Conservation (phyloP, 345 rosid species). For the Eutrema heterophyllum region DNA sequence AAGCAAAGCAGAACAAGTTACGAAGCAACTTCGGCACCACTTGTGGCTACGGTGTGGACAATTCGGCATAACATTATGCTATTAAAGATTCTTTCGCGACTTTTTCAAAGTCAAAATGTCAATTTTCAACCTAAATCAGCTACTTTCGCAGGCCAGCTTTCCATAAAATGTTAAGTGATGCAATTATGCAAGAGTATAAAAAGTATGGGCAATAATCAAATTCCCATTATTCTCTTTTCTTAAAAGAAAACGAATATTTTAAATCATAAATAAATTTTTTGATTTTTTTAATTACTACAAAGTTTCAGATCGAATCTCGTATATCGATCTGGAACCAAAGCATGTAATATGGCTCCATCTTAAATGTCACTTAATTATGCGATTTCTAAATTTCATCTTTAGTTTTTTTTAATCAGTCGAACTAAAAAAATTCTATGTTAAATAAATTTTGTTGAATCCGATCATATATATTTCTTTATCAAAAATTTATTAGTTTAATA, state of each 20-base stretch:
- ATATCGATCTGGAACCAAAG: too few species aligned
- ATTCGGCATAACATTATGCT: neutral
- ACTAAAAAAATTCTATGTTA: too few species aligned
- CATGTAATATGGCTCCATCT: too few species aligned
- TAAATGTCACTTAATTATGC: too few species aligned
- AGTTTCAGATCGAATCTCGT: too few species aligned
- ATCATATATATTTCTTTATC: neutral
- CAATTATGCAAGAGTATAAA: neutral
- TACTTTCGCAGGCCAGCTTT: neutral
- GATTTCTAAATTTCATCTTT: too few species aligned
- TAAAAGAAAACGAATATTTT: neutral
- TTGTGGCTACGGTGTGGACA: conserved; percentile 7
- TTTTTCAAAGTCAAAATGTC: conserved; percentile 10
- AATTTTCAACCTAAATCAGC: too few species aligned
- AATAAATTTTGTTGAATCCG: neutral
- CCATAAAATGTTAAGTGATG: neutral
- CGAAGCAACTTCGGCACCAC: neutral
- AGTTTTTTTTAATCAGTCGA: too few species aligned
- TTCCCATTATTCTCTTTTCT: neutral
- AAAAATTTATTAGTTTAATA: neutral
- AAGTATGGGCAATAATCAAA: neutral
- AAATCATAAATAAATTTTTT: neutral
- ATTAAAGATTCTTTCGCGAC: neutral
- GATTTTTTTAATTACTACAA: too few species aligned
- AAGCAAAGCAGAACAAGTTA: neutral